Evolutionary conservation across 2,329 filamentous ascomycete genomes (phyloP).

Genomic region (Fusarium caatingaense): DNA sequence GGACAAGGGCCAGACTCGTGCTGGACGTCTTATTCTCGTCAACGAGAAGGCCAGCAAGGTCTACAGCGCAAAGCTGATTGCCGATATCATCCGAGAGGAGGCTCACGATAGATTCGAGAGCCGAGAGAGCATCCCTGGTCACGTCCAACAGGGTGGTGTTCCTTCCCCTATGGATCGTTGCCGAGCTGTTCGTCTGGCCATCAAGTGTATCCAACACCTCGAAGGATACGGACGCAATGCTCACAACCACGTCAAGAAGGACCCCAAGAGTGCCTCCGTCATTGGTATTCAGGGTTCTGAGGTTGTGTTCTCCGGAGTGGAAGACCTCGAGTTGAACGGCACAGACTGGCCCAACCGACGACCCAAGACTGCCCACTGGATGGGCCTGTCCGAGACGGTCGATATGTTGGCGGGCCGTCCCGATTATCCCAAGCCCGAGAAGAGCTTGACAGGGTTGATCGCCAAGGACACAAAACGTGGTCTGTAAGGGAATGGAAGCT

Average conservation of each 20-base stretch:
- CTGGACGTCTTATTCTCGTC: conserved; percentile 93
- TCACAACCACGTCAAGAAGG: conserved; percentile 74
- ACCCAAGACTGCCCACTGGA: conserved; percentile 88
- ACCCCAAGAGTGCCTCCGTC: conserved; percentile 79
- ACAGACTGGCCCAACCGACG: conserved; percentile 95
- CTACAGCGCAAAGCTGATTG: conserved; percentile 92
- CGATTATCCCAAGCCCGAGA: conserved; percentile 61
- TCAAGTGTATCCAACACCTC: conserved; percentile 93
- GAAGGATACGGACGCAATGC: conserved; percentile 78
- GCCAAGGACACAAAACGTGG: conserved; percentile 73
- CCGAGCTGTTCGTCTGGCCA: conserved; percentile 88
- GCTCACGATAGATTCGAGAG: conserved; percentile 92
- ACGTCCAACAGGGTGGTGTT: conserved; percentile 93
- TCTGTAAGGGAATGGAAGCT: conserved; percentile 31
- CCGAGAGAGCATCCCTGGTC: conserved; percentile 89
- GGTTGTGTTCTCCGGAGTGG: conserved; percentile 88
- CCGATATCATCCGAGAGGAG: conserved; percentile 95
- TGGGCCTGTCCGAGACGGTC: conserved; percentile 80
- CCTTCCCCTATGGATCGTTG: conserved; percentile 97
- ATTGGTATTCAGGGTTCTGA: conserved; percentile 93
- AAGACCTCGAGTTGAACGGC: conserved; percentile 81
- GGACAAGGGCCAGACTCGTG: conserved; percentile 88
- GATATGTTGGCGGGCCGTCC: conserved; percentile 85
- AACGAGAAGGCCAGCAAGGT: conserved; percentile 94
- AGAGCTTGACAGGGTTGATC: conserved; percentile 61